Base-by-base conservation (phyloP, 345 rosid genomes). In the Cardamine resedifolia region DNA sequence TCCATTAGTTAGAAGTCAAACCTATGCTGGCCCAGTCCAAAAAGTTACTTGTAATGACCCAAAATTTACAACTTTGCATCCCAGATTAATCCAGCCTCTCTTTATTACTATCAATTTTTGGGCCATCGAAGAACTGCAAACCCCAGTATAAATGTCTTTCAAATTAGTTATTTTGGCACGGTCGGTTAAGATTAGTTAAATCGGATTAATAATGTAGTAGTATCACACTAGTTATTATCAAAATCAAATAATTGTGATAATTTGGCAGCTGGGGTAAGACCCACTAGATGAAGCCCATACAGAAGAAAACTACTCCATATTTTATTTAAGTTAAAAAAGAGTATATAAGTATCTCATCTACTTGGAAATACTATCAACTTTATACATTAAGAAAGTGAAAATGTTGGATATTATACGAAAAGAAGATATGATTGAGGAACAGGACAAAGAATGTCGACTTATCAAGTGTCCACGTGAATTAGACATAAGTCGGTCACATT, bases 401-500 rank as follows among this genome's bases (percentile, higher is more conserved):
- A 60, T 19, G 18, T 60, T 60, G 68, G 69, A 51, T 43, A 61
- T 12, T 43, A 59, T 52, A 68, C 69, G 58, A 68, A 53, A 68
- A 68, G 43, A 52, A 60, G 69, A 61, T 61, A 68, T 75, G 64
- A 75, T 61, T 28, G 63, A 68, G 48, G 31, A 41, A 50, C 78
- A 60, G 1, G n/a, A 72, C 41, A 64, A 55, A 41, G 45, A 14
- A 66, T 24, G 43, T 59, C 59, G 43, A 38, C 59, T 34, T 14
- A 49, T 74, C 45, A 5, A 58, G 33, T 58, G 50, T 74, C 68
- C 68, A 58, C 62, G 78, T 74, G 72, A 74, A 48, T 58, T 21
- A 26, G 78, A 66, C 78, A 58, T 23, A 74, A 64, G 36, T 66
- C 34, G 73, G 59, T 59, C 78, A 59, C 48, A 74, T 75, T 75